phyloP scores from a whole-genome alignment of 1,284 basidiomycete genomes.

The Bjerkandera adusta region DNA sequence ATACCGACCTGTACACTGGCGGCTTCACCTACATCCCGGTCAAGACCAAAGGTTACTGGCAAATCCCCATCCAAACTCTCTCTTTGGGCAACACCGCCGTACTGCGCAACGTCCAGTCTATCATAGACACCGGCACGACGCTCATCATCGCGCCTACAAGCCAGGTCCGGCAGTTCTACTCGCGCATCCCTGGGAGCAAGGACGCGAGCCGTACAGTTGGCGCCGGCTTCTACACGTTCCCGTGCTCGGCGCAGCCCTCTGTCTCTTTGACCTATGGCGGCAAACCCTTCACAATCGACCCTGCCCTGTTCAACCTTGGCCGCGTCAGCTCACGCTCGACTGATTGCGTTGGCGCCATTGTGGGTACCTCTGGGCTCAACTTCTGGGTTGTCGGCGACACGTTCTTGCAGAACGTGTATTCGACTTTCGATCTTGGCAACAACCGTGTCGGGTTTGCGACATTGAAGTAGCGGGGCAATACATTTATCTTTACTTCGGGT shows the following conservation, averaged over 20 bases:
- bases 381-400: constrained; percentile 31
- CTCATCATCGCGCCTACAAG: constrained; percentile 46
- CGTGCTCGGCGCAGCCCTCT: constrained; percentile 35
- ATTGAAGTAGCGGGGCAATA: constrained; percentile 4
- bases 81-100: constrained; percentile 28
- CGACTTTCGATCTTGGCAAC: constrained; percentile 16
- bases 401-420: constrained; percentile 25
- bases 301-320: constrained; percentile 27
- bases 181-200: constrained; percentile 37
- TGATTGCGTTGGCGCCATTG: constrained; percentile 22
- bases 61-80: constrained; percentile 35
- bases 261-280: constrained; percentile 42
- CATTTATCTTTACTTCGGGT: too few relatives aligned
- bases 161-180: constrained; percentile 42
- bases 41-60: constrained; percentile 36
- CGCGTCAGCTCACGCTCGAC: constrained; percentile 7
- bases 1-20: constrained; percentile 38
- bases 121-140: constrained; percentile 49
- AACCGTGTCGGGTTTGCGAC: constrained; percentile 18
- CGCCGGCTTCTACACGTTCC: constrained; percentile 37
- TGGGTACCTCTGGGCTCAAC: constrained; percentile 15
- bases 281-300: constrained; percentile 35
- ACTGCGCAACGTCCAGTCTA: constrained; percentile 25
- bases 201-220: constrained; percentile 30
- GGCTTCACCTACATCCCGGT: constrained; percentile 35